These are phyloP conservation scores for Diaporthe citri DNA, from an alignment of 2,329 filamentous ascomycete species.

Conservation along the genomic window DNA sequence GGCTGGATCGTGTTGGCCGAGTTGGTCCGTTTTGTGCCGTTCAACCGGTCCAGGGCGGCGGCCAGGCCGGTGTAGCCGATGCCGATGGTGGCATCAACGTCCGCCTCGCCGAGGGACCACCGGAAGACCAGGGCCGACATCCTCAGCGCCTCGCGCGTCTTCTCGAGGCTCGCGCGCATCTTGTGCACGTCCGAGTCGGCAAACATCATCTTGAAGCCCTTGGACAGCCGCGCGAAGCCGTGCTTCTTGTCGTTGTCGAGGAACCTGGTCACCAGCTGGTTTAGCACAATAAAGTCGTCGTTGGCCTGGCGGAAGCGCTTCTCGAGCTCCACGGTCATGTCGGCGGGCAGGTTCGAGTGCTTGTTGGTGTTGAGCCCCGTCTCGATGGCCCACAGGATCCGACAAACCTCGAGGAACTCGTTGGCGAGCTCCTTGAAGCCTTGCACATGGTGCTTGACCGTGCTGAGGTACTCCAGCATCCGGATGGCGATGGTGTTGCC, in stretches of 20 bases:
- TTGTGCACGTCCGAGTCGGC: conserved; percentile 72
- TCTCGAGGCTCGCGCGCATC: conserved; percentile 68
- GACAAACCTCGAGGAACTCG: conserved; percentile 76
- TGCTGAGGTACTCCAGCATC: conserved; percentile 73
- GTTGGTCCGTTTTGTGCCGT: conserved; percentile 34
- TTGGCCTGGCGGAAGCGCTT: conserved; percentile 73
- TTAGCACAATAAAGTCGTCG: conserved; percentile 72
- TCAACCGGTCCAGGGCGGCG: conserved; percentile 70
- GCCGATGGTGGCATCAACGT: conserved; percentile 70
- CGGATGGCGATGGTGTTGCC: conserved; percentile 75
- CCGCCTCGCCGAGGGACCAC: conserved; percentile 72
- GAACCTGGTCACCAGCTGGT: conserved; percentile 72
- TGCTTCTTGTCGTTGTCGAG: conserved; percentile 73
- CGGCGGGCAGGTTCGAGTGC: conserved; percentile 66
- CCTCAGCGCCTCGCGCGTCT: conserved; percentile 71
- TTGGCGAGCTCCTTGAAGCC: conserved; percentile 72
- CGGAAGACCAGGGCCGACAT: conserved; percentile 75
- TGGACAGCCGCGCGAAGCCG: conserved; percentile 69
- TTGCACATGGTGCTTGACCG: conserved; percentile 65
- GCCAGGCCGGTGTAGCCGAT: conserved; percentile 77
- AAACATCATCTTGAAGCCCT: conserved; percentile 74
- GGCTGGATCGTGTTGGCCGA: conserved; percentile 42
- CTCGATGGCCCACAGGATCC: conserved; percentile 77
- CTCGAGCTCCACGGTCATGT: conserved; percentile 74
- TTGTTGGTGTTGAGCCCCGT: conserved; percentile 67